Base-by-base conservation (phyloP, 164 flowering plant species). In the Annona squamosa region DNA sequence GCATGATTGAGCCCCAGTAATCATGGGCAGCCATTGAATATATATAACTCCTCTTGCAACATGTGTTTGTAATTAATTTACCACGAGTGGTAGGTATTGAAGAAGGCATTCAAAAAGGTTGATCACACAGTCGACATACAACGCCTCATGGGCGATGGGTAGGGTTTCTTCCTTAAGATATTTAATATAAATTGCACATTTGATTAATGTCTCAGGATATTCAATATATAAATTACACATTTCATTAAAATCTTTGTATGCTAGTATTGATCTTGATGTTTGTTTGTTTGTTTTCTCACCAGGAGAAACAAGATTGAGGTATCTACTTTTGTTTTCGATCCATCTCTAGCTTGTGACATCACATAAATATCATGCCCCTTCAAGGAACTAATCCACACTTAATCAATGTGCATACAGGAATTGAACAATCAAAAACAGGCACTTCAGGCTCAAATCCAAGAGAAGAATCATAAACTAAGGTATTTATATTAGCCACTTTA, bases 261-360 rank as follows among this genome's bases (percentile, higher is more conserved):
- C 59, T 52, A 52, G 13, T 52, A 10, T 1, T 52, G 59, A 26
- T 52, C 59, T 52, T 52, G 59, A 52, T 52, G 59, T 52, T 52
- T 52, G 59, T 10, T 42, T 66, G 17, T 3, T 66, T 2, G 17
- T 66, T 44, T 66, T 26, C 37, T 26, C 46, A 42, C 18, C 48
- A 66, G 68, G 43, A 44, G 4, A 6, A 17, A 66, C 12, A 66
- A 66, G 18, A 44, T 42, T 66, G 68, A 66, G 68, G 68, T 66
- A 66, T 66, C 41, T 6, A 26, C 18, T 4, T 13, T 56, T 6
- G 37, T 26, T 6, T 5, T 52, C 17, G 59, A 52, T 52, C 59
- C 13, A 9, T 10, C 13, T 7, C 59, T 3, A 52, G 41, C 37
- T 26, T 26, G 37, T 26, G 37, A 26, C 37, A 26, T 26, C 37